Conservation (phyloP, 805 yeast species). For the Cyberlindnera mississippiensis region DNA sequence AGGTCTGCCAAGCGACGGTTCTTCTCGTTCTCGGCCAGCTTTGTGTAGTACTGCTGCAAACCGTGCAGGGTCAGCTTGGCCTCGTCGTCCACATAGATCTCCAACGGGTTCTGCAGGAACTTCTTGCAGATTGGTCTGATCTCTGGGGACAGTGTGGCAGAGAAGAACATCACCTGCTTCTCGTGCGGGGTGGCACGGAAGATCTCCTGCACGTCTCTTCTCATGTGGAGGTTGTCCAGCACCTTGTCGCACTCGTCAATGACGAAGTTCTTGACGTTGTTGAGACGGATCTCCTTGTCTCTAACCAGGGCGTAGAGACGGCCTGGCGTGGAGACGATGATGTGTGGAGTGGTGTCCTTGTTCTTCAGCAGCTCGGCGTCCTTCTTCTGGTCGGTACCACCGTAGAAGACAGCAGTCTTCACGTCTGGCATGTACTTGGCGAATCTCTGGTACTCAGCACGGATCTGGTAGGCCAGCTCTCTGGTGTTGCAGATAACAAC, state of each 20-base stretch:
- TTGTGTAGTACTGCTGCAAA: slow-evolving; percentile 92
- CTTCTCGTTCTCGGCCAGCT: slow-evolving; percentile 86
- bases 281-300: slow-evolving; percentile 82
- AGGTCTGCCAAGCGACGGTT: slow-evolving; percentile 89
- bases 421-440: slow-evolving; percentile 98
- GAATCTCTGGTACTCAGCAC: slow-evolving; percentile 95
- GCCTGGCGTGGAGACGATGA: slow-evolving; percentile 98
- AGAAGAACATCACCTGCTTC: slow-evolving; percentile 99
- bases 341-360: slow-evolving; percentile 93
- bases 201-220: slow-evolving; percentile 97
- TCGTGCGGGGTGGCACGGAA: slow-evolving; percentile 97
- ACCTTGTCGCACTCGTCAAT: slow-evolving; percentile 99
- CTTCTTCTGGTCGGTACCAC: slow-evolving; percentile 84
- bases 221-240: slow-evolving; percentile 86
- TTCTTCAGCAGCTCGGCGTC: slow-evolving; percentile 85
- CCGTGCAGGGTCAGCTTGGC: slow-evolving; percentile 97
- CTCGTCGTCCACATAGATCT: slow-evolving; percentile 96
- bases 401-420: slow-evolving; percentile 93
- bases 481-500: slow-evolving; percentile 97
- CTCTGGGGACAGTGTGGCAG: slow-evolving; percentile 92
- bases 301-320: slow-evolving; percentile 91
- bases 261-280: slow-evolving; percentile 89
- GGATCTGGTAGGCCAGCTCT: slow-evolving; percentile 97
- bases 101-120: slow-evolving; percentile 97
- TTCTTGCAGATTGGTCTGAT: slow-evolving; percentile 96